phyloP scores from a whole-genome alignment of 169 alveolate genomes.

The Plasmodium gonderi region DNA sequence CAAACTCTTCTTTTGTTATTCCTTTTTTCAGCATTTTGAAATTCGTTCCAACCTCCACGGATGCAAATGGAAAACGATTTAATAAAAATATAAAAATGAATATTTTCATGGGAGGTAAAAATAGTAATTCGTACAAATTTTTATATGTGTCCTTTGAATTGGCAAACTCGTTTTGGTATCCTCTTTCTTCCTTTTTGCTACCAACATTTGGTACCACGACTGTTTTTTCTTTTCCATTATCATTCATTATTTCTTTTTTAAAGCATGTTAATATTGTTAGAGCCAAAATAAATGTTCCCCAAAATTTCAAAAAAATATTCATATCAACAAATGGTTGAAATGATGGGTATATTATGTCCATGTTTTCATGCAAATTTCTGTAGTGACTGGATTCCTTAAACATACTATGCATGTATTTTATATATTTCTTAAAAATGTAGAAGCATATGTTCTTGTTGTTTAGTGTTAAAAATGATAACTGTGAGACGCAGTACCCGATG shows the following conservation, averaged over 20 bases:
- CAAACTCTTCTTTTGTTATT: constrained; percentile 81
- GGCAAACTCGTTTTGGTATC: constrained; percentile 65
- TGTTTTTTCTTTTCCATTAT: constrained; percentile 23
- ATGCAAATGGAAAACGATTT: constrained; percentile 77
- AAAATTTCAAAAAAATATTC: constrained; percentile 80
- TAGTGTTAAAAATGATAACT: constrained; percentile 82
- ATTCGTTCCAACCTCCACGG: constrained; percentile 81
- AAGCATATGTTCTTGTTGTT: constrained; percentile 76
- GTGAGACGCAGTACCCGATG: constrained; percentile 86
- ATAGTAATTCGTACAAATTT: constrained; percentile 69
- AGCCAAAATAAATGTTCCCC: constrained; percentile 79
- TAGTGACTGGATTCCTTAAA: constrained; percentile 41
- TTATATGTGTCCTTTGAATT: constrained; percentile 70
- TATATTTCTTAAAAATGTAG: constrained; percentile 56
- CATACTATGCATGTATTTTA: constrained; percentile 49
- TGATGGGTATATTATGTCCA: constrained; percentile 26
- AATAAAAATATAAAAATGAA: constrained; percentile 73
- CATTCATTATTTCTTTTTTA: constrained; percentile 28
- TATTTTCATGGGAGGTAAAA: constrained; percentile 78
- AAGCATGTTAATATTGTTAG: constrained; percentile 74
- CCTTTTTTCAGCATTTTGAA: constrained; percentile 83
- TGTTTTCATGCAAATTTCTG: constrained; percentile 8
- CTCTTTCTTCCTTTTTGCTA: constrained; percentile 40
- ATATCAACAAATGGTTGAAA: constrained; percentile 75
- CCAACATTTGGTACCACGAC: constrained; percentile 9